Evolutionary conservation across 306 rosid species (phyloP), one percentile per base, ranked within the genome.

Genomic region (Vigna mungo): DNA sequence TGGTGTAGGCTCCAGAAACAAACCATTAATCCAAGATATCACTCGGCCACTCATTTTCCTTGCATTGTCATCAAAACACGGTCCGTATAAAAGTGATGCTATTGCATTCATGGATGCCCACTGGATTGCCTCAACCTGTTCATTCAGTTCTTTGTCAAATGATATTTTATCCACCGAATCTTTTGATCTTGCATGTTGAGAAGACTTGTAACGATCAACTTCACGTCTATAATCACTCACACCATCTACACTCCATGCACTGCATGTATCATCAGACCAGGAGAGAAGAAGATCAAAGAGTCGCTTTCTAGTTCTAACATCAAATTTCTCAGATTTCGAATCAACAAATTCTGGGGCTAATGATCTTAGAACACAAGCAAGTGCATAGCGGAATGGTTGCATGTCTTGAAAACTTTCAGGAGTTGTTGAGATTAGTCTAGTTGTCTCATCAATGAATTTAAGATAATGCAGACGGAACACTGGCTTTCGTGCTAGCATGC

Each of bases 101-200:
- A 96, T 87, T n/a, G 99, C 99, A 86, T 88, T 93, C 97, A 96
- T 85, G 74, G 98, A 96, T 58, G 99, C 96, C 99, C 99, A 93
- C 88, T 96, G 99, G 82, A 96, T 96, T 77, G 97, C 98, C 85
- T 96, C 99, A 77, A 96, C 82, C 78, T 93, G 99, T 86, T 96
- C 99, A 80, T 87, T 87, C 83, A 96, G 79, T 84, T 96, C 99
- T 88, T 96, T 96, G 86, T 96, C 99, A 83, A 96, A 92, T 47
- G 90, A 91, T 85, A 92, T 80, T 88, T 93, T 96, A 85, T 96
- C 99, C 17, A 93, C 97, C 44, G 99, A 96, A 86, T 96, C 99
- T 84, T 96, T 96, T 58, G 99, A 93, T 53, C 98, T 87, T 62
- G 90, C 89, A 90, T 96, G 92, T 78, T 96, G 99, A 86, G 99